Evolutionary conservation across 2,329 filamentous ascomycete genomes (phyloP).

Genomic region (Aspergillus spinulosporus): DNA sequence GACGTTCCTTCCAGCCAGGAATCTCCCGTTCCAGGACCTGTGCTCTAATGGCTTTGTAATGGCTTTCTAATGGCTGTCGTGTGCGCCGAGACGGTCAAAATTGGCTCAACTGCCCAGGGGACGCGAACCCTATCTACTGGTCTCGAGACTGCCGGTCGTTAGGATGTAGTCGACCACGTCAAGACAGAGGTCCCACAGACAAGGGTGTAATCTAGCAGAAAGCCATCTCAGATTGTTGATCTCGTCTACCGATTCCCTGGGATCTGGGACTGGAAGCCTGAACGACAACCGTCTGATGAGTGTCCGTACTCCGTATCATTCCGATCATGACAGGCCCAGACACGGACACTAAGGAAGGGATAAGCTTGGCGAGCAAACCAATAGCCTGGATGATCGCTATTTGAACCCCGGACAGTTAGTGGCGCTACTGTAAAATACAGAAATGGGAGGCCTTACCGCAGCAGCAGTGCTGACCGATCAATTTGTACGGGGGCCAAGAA

Average conservation of each 20-base stretch:
- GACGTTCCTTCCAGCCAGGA: too few species aligned
- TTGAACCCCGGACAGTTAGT: not conserved
- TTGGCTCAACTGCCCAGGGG: too few species aligned
- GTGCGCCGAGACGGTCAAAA: too few species aligned
- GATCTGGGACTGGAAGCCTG: not conserved
- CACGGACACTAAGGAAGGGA: not conserved
- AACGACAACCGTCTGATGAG: not conserved
- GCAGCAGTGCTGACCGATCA: slow-evolving; percentile 2
- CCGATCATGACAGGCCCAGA: not conserved
- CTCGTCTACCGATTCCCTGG: not conserved
- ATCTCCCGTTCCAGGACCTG: too few species aligned
- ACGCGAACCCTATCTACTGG: too few species aligned
- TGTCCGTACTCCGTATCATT: not conserved
- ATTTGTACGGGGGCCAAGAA: not conserved
- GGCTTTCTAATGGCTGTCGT: too few species aligned
- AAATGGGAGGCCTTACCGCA: slow-evolving; percentile 10
- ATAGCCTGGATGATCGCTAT: slow-evolving; percentile 1
- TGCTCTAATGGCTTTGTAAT: too few species aligned
- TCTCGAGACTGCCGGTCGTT: too few species aligned
- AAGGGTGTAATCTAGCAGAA: not conserved
- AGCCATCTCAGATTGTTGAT: not conserved
- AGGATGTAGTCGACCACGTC: not conserved
- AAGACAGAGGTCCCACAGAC: not conserved
- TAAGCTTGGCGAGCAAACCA: slow-evolving; percentile 6
- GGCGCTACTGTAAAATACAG: not conserved